A percentile compares a stretch with the other conserved stretches of the same genome.
Conservation (phyloP, 139 green algal species). For the Chara braunii region DNA sequence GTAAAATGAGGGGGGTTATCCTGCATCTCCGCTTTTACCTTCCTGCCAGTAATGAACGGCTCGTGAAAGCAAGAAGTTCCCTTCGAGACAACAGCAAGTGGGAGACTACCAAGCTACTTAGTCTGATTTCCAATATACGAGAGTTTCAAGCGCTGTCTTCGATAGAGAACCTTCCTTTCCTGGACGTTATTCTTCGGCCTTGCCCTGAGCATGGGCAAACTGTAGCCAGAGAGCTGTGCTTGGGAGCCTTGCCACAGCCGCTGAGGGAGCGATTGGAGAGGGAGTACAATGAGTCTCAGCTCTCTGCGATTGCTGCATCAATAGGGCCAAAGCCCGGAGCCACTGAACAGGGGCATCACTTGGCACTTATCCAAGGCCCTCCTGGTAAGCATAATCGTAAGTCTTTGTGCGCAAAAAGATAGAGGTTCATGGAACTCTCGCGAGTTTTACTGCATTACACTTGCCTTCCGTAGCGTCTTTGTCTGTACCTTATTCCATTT, state of each 20-base stretch:
- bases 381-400: conserved; percentile 12
- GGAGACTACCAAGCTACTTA: conserved; percentile 20
- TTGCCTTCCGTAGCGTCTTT: too few species aligned
- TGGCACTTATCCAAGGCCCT: conserved; percentile 29
- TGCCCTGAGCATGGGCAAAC: too few species aligned
- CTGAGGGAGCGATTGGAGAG: background rate
- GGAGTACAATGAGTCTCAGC: conserved; percentile 25
- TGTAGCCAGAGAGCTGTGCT: too few species aligned
- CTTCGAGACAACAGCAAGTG: conserved; percentile 24
- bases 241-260: conserved; percentile 16
- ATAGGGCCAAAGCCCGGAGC: background rate
- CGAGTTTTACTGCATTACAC: too few species aligned
- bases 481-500: too few species aligned
- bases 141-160: conserved; percentile 36
- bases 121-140: conserved; percentile 16
- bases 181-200: too few species aligned
- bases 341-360: background rate
- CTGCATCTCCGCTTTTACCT: conserved; percentile 22
- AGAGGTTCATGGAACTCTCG: too few species aligned
- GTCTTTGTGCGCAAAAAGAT: background rate
- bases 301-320: conserved; percentile 7
- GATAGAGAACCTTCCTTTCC: too few species aligned
- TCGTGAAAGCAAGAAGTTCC: background rate
- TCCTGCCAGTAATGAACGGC: background rate
- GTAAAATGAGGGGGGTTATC: background rate